Base-by-base conservation (phyloP, 768 basidiomycete species). In the Phaeotremella skinneri region DNA sequence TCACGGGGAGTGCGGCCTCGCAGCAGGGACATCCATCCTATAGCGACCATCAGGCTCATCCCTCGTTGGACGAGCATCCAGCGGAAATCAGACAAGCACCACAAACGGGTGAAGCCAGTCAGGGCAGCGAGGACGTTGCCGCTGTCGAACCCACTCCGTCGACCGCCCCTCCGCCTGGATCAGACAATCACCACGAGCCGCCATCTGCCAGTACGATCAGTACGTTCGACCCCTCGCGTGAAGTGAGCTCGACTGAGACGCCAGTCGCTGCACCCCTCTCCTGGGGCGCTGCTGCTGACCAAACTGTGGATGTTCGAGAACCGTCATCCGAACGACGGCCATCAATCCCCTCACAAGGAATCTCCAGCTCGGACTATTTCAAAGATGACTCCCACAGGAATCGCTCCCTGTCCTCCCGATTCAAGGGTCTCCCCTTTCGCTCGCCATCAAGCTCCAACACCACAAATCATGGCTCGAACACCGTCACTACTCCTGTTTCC, bases 321-420 rank as follows among this genome's bases (percentile, higher is more conserved):
- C 37, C 37, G 9, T 9, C n/a, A 39, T 9, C 6, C 43, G 43
- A 45, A 7, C 43, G 7, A 7, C 43, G 43, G 21, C 43, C 7
- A 45, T 20, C 43, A 39, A n/a, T 39, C 37, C 6, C 43, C 13
- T 45, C 43, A 6, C 56, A 54, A 43, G 61, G 61, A 17, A 62
- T 57, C 11, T 57, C 56, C 1, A 57, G 55, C 11, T 29, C 56
- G 21, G 61, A 62, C 31, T 57, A 56, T 31, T 57, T 58, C 47
- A 61, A 61, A 37, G 55, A 55, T 17, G 59, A 61, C 13, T 29
- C 49, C 13, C 29, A 41, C n/a, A 51, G 61, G 21, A 62, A 57
- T n/a, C 47, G 55, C 4, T 62, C 61, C 11, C 53, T 62, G 20
- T 52, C 54, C 21, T 41, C 52, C 2, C 39, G 61, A 43, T 29